phyloP scores from a whole-genome alignment of 495 filamentous ascomycete species.

The Penicillium canescens region DNA sequence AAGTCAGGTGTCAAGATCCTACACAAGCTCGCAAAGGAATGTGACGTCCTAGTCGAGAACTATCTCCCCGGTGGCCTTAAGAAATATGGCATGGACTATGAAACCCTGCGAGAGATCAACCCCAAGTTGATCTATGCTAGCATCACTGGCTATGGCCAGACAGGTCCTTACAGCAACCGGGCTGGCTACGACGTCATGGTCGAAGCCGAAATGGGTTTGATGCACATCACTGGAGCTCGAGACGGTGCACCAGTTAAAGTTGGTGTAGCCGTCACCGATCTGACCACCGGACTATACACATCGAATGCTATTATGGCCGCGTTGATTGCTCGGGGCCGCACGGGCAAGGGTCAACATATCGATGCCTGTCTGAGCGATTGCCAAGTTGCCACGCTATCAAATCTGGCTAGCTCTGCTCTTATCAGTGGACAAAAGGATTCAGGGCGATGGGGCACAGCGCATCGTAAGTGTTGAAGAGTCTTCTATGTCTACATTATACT shows the following conservation, averaged over 20 bases:
- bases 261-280: slow-evolving; percentile 92
- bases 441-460: slow-evolving; percentile 92
- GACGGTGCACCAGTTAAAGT: slow-evolving; percentile 96
- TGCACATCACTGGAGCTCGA: slow-evolving; percentile 92
- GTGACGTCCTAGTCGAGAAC: slow-evolving; percentile 95
- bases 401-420: slow-evolving; percentile 88
- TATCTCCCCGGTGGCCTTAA: slow-evolving; percentile 89
- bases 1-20: slow-evolving; percentile 80
- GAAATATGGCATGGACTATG: slow-evolving; percentile 89
- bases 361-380: slow-evolving; percentile 91
- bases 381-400: slow-evolving; percentile 88
- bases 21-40: slow-evolving; percentile 77
- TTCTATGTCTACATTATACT: slow-evolving; percentile 7
- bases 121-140: slow-evolving; percentile 69
- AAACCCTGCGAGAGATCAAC: slow-evolving; percentile 75
- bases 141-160: slow-evolving; percentile 83
- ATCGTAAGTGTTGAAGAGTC: slow-evolving; percentile 62
- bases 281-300: slow-evolving; percentile 97
- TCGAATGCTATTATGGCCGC: slow-evolving; percentile 96
- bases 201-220: slow-evolving; percentile 94
- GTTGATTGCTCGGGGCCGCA: slow-evolving; percentile 66
- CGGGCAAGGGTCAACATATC: slow-evolving; percentile 84
- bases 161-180: slow-evolving; percentile 82
- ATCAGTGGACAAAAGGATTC: slow-evolving; percentile 86
- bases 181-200: slow-evolving; percentile 99